phyloP scores from a whole-genome alignment of 108 stramenopile species.

The Fragilariopsis cylindrus region DNA sequence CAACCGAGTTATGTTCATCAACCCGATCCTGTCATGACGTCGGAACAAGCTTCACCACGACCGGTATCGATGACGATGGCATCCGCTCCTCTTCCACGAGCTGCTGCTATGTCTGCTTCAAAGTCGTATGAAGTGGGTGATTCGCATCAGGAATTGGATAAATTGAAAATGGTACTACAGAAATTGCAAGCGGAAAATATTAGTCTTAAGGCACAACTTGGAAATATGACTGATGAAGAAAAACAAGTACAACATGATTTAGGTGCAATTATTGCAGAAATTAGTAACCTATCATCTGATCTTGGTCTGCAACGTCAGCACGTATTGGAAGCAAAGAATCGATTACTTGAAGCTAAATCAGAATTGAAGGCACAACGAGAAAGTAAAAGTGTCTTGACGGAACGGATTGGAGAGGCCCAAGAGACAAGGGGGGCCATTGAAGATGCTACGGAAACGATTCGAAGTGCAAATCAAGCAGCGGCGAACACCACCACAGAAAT shows the following conservation, averaged over 20 bases:
- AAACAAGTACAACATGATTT: constrained; percentile 68
- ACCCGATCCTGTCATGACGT: not conserved
- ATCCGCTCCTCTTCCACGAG: not conserved
- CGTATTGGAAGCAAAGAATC: constrained; percentile 64
- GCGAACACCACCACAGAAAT: constrained; percentile 27
- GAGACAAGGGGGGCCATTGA: constrained; percentile 56
- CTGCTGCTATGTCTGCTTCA: too few relatives aligned
- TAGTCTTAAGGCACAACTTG: constrained; percentile 75
- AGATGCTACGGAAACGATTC: constrained; percentile 36
- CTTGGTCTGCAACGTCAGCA: constrained; percentile 60
- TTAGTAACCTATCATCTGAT: constrained; percentile 54
- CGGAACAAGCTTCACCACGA: not conserved
- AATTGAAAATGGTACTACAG: constrained; percentile 62
- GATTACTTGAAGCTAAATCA: constrained; percentile 66
- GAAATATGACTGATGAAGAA: constrained; percentile 75
- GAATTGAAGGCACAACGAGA: constrained; percentile 74
- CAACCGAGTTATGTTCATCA: not conserved
- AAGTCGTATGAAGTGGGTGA: constrained; percentile 41
- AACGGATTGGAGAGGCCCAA: constrained; percentile 65
- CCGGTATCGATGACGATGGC: constrained; percentile 29
- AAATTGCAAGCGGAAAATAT: constrained; percentile 85
- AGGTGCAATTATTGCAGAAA: constrained; percentile 53
- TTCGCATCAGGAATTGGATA: constrained; percentile 46
- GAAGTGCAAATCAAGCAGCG: constrained; percentile 31
- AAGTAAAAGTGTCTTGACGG: constrained; percentile 60